Conservation (phyloP, 2,329 filamentous ascomycete genomes). For the Xenoacremonium recifei region DNA sequence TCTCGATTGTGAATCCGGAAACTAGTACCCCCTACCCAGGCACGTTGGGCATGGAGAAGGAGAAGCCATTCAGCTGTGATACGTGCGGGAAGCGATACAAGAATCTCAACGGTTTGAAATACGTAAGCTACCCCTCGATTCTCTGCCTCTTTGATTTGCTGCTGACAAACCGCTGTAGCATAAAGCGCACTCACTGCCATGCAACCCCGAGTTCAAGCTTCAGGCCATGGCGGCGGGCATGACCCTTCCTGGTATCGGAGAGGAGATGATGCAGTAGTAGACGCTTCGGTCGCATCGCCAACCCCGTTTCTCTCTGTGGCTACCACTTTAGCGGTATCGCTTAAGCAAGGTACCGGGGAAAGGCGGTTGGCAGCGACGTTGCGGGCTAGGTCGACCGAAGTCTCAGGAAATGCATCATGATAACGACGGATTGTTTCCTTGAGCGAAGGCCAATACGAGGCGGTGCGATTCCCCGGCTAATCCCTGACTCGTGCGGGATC, state of each 20-base stretch:
- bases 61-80: slow-evolving; percentile 97
- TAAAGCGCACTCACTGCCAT: slow-evolving; percentile 81
- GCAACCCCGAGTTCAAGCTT: slow-evolving; percentile 74
- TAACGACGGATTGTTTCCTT: too few relatives aligned
- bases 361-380: not conserved
- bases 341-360: slow-evolving; percentile 1
- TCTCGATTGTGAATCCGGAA: slow-evolving; percentile 96
- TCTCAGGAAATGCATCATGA: too few relatives aligned
- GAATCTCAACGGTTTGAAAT: slow-evolving; percentile 98
- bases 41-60: slow-evolving; percentile 98
- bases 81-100: slow-evolving; percentile 98
- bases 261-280: slow-evolving; percentile 40
- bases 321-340: slow-evolving; percentile 2
- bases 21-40: slow-evolving; percentile 93
- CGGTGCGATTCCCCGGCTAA: too few relatives aligned
- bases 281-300: not conserved
- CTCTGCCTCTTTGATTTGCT: too few relatives aligned
- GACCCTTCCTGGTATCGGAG: slow-evolving; percentile 42
- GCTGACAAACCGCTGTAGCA: slow-evolving; percentile 48
- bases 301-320: not conserved
- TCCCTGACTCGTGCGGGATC: slow-evolving; percentile 14
- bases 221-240: slow-evolving; percentile 45
- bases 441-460: too few relatives aligned
- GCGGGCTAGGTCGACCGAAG: slow-evolving; percentile 3
- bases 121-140: slow-evolving; percentile 50